Conservation (phyloP, 164 flowering plant genomes). For the Nelumbo lutea region DNA sequence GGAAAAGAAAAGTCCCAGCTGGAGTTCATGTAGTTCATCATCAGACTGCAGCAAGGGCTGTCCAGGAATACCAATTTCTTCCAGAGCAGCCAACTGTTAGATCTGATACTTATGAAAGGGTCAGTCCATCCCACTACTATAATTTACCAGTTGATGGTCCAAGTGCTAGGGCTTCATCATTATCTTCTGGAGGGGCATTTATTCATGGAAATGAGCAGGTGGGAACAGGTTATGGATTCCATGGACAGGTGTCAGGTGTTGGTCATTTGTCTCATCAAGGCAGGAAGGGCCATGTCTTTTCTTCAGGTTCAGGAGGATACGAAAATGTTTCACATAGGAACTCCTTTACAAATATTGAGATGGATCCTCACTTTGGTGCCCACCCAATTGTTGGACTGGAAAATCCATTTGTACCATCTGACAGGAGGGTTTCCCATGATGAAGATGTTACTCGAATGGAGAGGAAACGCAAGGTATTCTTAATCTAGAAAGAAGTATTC, state of each 20-base stretch:
- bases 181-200: slow-evolving; percentile 36
- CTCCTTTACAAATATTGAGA: slow-evolving; percentile 28
- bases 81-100: slow-evolving; percentile 81
- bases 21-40: slow-evolving; percentile 24
- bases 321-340: slow-evolving; percentile 40
- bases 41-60: slow-evolving; percentile 38
- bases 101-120: slow-evolving; percentile 58
- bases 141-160: slow-evolving; percentile 41
- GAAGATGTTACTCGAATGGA: slow-evolving; percentile 55
- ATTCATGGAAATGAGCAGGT: slow-evolving; percentile 48
- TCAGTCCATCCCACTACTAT: slow-evolving; percentile 43
- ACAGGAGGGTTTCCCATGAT: slow-evolving; percentile 36
- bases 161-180: slow-evolving; percentile 36
- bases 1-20: slow-evolving; percentile 19
- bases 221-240: slow-evolving; percentile 41
- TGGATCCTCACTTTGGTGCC: slow-evolving; percentile 41
- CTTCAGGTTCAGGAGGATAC: slow-evolving; percentile 47
- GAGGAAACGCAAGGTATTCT: slow-evolving; percentile 76
- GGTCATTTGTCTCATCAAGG: slow-evolving; percentile 53
- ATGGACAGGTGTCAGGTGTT: slow-evolving; percentile 37
- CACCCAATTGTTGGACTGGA: slow-evolving; percentile 49
- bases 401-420: slow-evolving; percentile 44
- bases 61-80: slow-evolving; percentile 86
- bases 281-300: slow-evolving; percentile 34
- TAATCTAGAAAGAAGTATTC: neutral